Conservation (phyloP, 352 stramenopile genomes). For the Phytophthora hybrid region DNA sequence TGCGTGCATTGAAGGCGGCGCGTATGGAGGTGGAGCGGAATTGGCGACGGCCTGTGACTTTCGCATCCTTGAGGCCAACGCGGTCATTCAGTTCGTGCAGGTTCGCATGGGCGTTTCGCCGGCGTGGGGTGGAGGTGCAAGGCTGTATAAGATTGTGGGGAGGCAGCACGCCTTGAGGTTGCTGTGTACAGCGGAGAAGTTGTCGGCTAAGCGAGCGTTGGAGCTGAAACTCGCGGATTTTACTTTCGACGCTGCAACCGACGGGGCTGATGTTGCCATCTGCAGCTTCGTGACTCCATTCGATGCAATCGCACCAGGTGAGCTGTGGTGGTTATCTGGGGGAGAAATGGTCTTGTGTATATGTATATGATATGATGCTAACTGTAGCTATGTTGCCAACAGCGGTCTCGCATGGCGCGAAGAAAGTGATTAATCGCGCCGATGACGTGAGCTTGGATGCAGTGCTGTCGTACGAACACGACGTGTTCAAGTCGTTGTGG, state of each 20-base stretch:
- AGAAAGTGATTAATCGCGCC: slow-evolving; percentile 73
- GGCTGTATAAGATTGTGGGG: slow-evolving; percentile 83
- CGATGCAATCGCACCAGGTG: slow-evolving; percentile 63
- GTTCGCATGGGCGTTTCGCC: slow-evolving; percentile 84
- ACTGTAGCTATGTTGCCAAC: background rate
- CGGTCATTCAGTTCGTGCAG: slow-evolving; percentile 89
- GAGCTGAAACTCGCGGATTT: slow-evolving; percentile 76
- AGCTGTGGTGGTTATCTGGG: background rate
- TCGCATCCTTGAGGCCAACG: slow-evolving; percentile 63
- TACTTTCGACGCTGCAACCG: slow-evolving; percentile 50
- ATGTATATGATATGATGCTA: slow-evolving; percentile 10
- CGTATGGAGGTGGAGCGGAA: slow-evolving; percentile 87
- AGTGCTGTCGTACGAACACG: slow-evolving; percentile 68
- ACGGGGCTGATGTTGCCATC: slow-evolving; percentile 38
- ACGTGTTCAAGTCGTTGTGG: slow-evolving; percentile 77
- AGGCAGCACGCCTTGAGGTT: slow-evolving; percentile 74
- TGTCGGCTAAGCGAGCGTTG: slow-evolving; percentile 54
- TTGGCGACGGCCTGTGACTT: slow-evolving; percentile 88
- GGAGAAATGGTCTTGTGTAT: background rate
- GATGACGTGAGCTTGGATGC: slow-evolving; percentile 76
- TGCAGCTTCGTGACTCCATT: slow-evolving; percentile 69
- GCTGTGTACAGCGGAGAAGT: slow-evolving; percentile 72
- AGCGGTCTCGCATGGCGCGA: slow-evolving; percentile 80
- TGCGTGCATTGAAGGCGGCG: slow-evolving; percentile 78
- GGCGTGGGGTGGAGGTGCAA: slow-evolving; percentile 82